Evolutionary conservation across 2,329 filamentous ascomycete species (phyloP), one percentile per base, ranked within the genome.

Genomic region (Drechslerella stenobrocha): DNA sequence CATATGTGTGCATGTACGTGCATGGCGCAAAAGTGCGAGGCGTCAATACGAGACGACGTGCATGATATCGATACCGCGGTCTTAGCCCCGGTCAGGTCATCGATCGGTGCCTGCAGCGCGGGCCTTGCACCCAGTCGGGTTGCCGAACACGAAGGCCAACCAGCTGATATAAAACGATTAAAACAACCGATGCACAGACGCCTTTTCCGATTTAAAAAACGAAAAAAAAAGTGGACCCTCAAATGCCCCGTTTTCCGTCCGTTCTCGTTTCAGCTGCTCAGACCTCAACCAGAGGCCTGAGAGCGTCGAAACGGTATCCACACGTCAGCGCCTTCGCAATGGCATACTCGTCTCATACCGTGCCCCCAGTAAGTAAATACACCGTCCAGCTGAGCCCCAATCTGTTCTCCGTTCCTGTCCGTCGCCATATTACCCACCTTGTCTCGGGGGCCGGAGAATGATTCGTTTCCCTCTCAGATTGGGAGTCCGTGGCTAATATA

Each of bases 161-260:
- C 15, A 46, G 18, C 52, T 57, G 47, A 60, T 67, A 60, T 67
- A 47, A 67, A 60, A 60, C 42, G 44, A 30, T 53, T 20, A n/a
- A 59, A 58, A 45, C 52, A 30, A 45, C 55, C 23, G 30, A 60
- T 67, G 63, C 63, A 67, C 63, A 67, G 63, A 67, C 63, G 28
- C 47, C 47, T 53, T 60, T 48, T 5, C 22, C 48, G 32, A 45
- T 52, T 48, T 58, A 58, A 53, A 66, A 65, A 30, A 40, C 40
- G 58, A 4, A 3, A 4, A 13, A 13, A 42, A n/a, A 42, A 42
- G 37, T 42, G 37, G 37, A 42, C 37, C 42, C 53, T 51, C 44
- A 58, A 59, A 67, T 67, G 63, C 51, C 63, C 55, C 63, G 63
- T 60, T 60, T 67, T 46, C 63, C 63, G 55, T 60, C 63, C 63